These are phyloP conservation scores for Aspergillus neoniger DNA, from an alignment of 2,329 filamentous ascomycete species.

Conservation along the genomic window DNA sequence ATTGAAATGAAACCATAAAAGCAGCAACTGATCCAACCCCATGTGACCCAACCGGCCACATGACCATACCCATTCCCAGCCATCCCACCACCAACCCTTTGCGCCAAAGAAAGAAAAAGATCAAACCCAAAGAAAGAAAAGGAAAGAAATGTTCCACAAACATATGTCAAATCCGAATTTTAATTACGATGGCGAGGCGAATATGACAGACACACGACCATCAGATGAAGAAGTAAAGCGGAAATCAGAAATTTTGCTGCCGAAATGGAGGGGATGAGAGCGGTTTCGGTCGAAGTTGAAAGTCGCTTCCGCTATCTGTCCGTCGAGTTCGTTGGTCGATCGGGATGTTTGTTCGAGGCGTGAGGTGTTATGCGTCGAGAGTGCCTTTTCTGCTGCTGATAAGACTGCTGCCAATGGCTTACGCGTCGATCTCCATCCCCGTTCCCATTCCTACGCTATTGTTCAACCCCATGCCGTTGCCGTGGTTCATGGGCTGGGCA, in stretches of 20 bases:
- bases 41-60: not conserved
- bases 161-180: conserved; percentile 8
- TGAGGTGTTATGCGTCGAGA: not conserved
- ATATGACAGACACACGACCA: not conserved
- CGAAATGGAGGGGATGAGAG: not conserved
- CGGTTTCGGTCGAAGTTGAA: conserved; percentile 1
- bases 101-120: conserved; percentile 1
- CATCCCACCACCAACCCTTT: conserved; percentile 2
- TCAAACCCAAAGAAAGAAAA: conserved; percentile 5
- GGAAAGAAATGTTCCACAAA: conserved; percentile 21
- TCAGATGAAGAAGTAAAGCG: not conserved
- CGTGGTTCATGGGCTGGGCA: conserved; percentile 23
- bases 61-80: not conserved
- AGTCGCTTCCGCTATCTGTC: not conserved
- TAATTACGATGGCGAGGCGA: not conserved
- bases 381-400: not conserved
- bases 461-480: conserved; percentile 28
- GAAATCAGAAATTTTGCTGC: not conserved
- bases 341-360: not conserved
- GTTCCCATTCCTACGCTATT: conserved; percentile 36
- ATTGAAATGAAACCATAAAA: conserved; percentile 4
- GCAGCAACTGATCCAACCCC: conserved; percentile 1
- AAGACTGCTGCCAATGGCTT: conserved; percentile 8
- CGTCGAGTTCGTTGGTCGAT: not conserved
- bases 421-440: conserved; percentile 46